These are phyloP conservation scores for Verticillium dahliae DNA, from an alignment of 2,329 filamentous ascomycete genomes.

Conservation along the genomic window DNA sequence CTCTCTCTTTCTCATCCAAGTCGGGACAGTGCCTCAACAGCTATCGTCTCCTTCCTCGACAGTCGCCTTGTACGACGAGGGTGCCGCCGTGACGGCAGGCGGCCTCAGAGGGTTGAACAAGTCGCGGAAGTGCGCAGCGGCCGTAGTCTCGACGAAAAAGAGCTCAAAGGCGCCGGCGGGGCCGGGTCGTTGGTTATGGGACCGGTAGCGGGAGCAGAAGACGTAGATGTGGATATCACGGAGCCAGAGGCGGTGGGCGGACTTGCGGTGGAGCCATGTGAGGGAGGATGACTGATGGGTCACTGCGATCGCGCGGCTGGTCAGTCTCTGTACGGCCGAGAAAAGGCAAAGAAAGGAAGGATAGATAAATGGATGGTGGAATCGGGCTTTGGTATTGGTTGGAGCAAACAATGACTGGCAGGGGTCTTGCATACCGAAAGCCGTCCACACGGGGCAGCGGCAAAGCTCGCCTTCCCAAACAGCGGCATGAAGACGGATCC, in stretches of 20 bases:
- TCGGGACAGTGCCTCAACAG: not conserved
- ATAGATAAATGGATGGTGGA: not conserved
- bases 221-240: slow-evolving; percentile 51
- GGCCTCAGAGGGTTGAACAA: slow-evolving; percentile 21
- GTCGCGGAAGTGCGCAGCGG: slow-evolving; percentile 31
- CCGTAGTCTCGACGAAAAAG: slow-evolving; percentile 37
- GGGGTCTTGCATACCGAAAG: slow-evolving; percentile 41
- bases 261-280: slow-evolving; percentile 44
- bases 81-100: not conserved
- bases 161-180: slow-evolving; percentile 43
- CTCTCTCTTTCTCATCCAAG: too few species aligned
- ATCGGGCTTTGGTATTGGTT: not conserved
- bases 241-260: slow-evolving; percentile 40
- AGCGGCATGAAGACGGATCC: slow-evolving; percentile 48
- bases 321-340: not conserved
- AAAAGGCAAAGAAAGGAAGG: not conserved
- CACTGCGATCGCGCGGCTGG: slow-evolving; percentile 27
- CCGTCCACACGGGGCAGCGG: slow-evolving; percentile 56
- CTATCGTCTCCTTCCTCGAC: not conserved
- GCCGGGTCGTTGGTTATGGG: slow-evolving; percentile 44
- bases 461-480: slow-evolving; percentile 48
- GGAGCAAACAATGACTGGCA: not conserved
- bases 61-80: not conserved
- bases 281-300: slow-evolving; percentile 42
- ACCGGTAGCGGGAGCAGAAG: slow-evolving; percentile 50